Conservation (phyloP, 169 alveolate species). For the Eimeria praecox region DNA sequence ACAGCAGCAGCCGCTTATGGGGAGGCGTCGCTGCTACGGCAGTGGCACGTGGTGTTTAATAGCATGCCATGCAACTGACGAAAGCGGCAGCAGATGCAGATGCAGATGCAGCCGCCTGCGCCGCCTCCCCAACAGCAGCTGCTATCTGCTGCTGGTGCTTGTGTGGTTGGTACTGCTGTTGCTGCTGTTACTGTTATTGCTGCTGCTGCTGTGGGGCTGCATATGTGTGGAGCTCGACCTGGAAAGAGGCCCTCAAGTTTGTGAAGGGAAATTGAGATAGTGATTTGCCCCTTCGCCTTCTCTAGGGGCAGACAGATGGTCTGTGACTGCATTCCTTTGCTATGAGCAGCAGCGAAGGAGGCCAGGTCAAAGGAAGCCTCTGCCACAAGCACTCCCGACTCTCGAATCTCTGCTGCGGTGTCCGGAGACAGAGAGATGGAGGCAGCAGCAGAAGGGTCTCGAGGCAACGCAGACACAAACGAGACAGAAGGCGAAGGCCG, state of each 20-base stretch:
- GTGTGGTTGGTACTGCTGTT: background rate
- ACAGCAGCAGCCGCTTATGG: background rate
- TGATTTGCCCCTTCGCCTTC: background rate
- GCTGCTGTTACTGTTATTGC: background rate
- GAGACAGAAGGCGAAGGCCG: slow-evolving; percentile 55
- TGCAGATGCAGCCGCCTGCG: background rate
- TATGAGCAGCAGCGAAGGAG: slow-evolving; percentile 40
- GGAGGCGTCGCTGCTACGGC: background rate
- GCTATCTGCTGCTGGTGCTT: background rate
- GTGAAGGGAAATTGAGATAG: slow-evolving; percentile 1
- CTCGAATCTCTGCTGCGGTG: slow-evolving; percentile 5
- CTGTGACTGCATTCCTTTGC: background rate
- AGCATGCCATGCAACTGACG: background rate
- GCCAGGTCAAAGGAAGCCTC: slow-evolving; percentile 42
- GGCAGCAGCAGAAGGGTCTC: slow-evolving; percentile 54
- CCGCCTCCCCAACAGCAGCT: background rate
- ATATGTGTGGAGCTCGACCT: background rate
- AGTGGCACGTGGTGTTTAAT: background rate
- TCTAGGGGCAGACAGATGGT: slow-evolving; percentile 2
- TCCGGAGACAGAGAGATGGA: slow-evolving; percentile 41
- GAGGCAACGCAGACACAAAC: slow-evolving; percentile 48
- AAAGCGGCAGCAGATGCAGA: background rate
- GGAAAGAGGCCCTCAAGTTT: slow-evolving; percentile 14
- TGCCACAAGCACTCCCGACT: slow-evolving; percentile 36
- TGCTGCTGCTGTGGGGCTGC: background rate